Percentiles rank a stretch among this genome's conserved stretches.
These are phyloP conservation scores for Pinus taeda DNA, from an alignment of 75 land plant genomes.

Conservation along the genomic window DNA sequence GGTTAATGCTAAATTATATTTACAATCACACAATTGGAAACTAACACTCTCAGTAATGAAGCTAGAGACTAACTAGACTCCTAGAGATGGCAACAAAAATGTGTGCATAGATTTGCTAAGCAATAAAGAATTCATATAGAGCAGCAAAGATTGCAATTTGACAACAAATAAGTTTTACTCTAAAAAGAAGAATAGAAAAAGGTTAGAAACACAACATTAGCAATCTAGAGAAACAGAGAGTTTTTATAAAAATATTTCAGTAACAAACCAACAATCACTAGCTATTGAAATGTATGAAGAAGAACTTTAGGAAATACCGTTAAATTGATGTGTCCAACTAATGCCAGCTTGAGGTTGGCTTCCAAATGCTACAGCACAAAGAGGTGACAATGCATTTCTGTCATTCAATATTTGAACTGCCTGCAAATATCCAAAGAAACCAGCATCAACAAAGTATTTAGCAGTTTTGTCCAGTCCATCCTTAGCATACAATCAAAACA, in stretches of 20 bases:
- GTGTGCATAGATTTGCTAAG: not conserved
- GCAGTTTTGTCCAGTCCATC: not conserved
- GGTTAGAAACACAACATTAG: not conserved
- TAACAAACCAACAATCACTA: not conserved
- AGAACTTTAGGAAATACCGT: constrained; percentile 2
- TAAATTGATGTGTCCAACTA: constrained; percentile 24
- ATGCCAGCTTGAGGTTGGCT: constrained; percentile 22
- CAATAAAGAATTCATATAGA: not conserved
- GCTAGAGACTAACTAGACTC: not conserved
- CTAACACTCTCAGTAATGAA: not conserved
- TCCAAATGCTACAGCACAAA: constrained; percentile 20
- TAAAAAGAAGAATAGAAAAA: not conserved
- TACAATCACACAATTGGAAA: not conserved
- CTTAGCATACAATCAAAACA: not conserved
- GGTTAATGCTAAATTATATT: not conserved
- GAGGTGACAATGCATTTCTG: constrained; percentile 20
- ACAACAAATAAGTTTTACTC: not conserved
- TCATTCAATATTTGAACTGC: constrained; percentile 24
- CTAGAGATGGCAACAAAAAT: not conserved
- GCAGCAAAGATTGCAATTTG: too few relatives aligned
- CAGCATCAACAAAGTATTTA: not conserved
- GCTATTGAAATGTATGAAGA: not conserved
- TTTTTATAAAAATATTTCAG: not conserved
- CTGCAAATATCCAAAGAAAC: constrained; percentile 12
- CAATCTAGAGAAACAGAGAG: not conserved